Base-by-base conservation (phyloP, 208 protist species). In the Naegleria lovaniensis region DNA sequence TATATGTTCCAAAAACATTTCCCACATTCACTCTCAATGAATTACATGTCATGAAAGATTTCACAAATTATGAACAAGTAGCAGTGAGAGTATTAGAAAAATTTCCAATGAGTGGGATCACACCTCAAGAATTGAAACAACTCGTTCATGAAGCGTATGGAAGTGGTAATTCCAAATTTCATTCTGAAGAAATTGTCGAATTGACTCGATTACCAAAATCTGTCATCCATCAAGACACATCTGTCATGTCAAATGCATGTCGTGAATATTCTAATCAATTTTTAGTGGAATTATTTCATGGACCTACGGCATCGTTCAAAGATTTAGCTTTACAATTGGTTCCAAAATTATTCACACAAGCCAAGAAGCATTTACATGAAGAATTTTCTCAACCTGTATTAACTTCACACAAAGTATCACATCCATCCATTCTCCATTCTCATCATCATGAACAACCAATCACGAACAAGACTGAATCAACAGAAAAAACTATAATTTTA, bases 291-390 rank as follows among this genome's bases (percentile, higher is more conserved):
- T 94, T 97, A 36, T 97, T 93, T 93, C 95, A 97, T 89, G 95
- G 96, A 33, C 96, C 95, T n/a, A 97, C 96, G 11, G 95, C 94
- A 0, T 95, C 95, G 88, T 97, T 97, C 92, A 97, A 97, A 93
- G 95, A 97, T 93, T 96, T 97, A 90, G 95, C 96, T 15, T 91
- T 97, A 58, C 96, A 97, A 92, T 93, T 97, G 67, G 96, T 97
- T 90, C 95, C 96, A 0, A 93, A 94, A 59, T 96, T 96, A 93
- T 97, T 97, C 91, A 90, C 94, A 38, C 87, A 92, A 16, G 95
- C 95, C 36, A 93, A 91, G 15, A 90, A n/a, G n/a, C n/a, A n/a
- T n/a, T n/a, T n/a, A n/a, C n/a, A n/a, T n/a, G n/a, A n/a, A n/a
- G n/a, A n/a, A n/a, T n/a, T n/a, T n/a, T n/a, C n/a, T n/a, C n/a